Evolutionary conservation across 768 basidiomycete genomes (phyloP).

Genomic region (Sporobolomyces pararoseus): DNA sequence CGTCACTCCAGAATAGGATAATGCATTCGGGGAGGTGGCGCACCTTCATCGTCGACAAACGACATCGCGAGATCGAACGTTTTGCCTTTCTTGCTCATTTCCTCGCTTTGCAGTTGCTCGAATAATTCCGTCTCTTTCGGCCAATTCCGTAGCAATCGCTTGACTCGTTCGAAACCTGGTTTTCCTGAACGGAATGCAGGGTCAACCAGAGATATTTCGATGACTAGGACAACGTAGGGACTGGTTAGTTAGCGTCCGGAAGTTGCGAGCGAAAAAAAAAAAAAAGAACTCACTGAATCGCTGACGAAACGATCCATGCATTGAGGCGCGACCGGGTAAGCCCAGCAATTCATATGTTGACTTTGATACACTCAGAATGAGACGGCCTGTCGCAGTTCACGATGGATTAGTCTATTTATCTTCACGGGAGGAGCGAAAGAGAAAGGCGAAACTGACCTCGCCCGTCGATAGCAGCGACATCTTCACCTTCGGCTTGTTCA

Average conservation of each 20-base stretch:
- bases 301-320: constrained; percentile 26
- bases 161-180: constrained; percentile 29
- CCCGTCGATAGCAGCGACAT: constrained; percentile 35
- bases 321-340: constrained; percentile 27
- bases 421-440: too few relatives aligned
- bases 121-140: constrained; percentile 20
- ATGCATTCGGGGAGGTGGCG: too few relatives aligned
- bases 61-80: constrained; percentile 30
- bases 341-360: constrained; percentile 40
- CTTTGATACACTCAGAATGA: constrained; percentile 31
- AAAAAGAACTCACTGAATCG: constrained; percentile 26
- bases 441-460: constrained; percentile 36
- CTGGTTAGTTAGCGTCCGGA: neutral
- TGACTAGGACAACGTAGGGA: constrained; percentile 11
- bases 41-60: constrained; percentile 8
- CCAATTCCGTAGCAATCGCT: constrained; percentile 16
- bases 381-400: constrained; percentile 39
- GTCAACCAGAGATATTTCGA: constrained; percentile 33
- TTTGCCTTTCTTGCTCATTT: neutral
- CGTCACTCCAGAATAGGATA: too few relatives aligned
- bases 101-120: constrained; percentile 2
- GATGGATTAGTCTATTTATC: too few relatives aligned
- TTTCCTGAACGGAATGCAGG: constrained; percentile 27
- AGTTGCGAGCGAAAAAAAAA: neutral
- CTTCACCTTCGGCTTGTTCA: constrained; percentile 12